Conservation (phyloP, 257 asterid genomes). For the Cruciata laevipes region DNA sequence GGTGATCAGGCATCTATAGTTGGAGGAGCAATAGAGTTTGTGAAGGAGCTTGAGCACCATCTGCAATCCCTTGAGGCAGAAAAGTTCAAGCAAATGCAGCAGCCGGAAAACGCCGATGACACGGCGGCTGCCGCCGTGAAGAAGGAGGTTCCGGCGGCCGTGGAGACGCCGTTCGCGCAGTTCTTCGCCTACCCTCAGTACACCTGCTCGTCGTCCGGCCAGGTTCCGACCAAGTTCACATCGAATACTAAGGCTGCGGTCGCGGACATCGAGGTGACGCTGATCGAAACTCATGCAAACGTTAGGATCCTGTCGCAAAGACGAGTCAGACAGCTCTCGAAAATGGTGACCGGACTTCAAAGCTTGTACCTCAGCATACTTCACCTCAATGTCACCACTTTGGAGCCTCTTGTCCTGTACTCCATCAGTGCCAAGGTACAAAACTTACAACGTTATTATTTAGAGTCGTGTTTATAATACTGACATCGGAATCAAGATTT, state of each 20-base stretch:
- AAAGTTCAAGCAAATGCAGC: constrained; percentile 35
- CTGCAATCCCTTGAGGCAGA: constrained; percentile 77
- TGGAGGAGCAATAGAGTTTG: constrained; percentile 93
- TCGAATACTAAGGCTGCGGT: constrained; percentile 60
- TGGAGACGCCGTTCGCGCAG: constrained; percentile 50
- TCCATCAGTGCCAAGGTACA: constrained; percentile 94
- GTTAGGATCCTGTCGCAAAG: constrained; percentile 62
- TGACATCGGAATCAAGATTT: background rate
- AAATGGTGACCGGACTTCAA: constrained; percentile 62
- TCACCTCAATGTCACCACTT: constrained; percentile 80
- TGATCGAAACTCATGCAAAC: constrained; percentile 92
- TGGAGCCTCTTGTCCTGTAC: constrained; percentile 78
- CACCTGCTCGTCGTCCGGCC: constrained; percentile 33
- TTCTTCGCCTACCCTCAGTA: constrained; percentile 75
- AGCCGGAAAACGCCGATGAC: constrained; percentile 8
- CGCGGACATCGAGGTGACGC: constrained; percentile 82
- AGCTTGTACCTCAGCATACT: constrained; percentile 57
- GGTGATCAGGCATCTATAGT: constrained; percentile 97
- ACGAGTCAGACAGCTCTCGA: constrained; percentile 64
- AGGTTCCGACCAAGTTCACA: constrained; percentile 44
- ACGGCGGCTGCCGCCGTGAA: constrained; percentile 1
- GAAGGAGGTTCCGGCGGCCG: background rate
- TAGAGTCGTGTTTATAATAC: background rate
- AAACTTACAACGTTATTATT: background rate
- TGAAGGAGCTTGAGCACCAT: constrained; percentile 90